Evolutionary conservation across 2,329 filamentous ascomycete species (phyloP).

Genomic region (Pezicula neosporulosa): DNA sequence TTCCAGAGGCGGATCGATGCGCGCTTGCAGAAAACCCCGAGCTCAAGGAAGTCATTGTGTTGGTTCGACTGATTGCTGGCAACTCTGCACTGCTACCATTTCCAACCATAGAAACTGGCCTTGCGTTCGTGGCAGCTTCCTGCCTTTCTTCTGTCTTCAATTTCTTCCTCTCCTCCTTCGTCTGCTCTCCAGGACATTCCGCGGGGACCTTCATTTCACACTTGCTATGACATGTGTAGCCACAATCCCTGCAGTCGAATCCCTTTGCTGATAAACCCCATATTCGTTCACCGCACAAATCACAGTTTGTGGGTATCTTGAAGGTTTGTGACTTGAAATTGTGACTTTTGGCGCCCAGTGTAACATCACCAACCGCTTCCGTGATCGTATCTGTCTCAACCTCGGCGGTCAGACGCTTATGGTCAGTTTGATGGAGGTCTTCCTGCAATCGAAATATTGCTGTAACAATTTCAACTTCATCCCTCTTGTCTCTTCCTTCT

Average conservation of each 20-base stretch:
- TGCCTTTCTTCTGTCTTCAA: conserved; percentile 85
- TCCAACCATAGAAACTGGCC: conserved; percentile 10
- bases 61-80: conserved; percentile 66
- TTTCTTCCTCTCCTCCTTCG: conserved; percentile 93
- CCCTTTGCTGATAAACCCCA: conserved; percentile 97
- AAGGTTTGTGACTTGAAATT: conserved; percentile 99
- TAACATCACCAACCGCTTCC: conserved; percentile 86
- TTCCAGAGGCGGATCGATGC: conserved; percentile 69
- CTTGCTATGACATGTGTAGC: conserved; percentile 97
- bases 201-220: conserved; percentile 98
- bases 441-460: conserved; percentile 84
- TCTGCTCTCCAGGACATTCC: conserved; percentile 89
- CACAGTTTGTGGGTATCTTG: conserved; percentile 98
- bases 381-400: conserved; percentile 93
- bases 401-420: conserved; percentile 81
- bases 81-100: conserved; percentile 48
- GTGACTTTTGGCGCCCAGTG: conserved; percentile 88
- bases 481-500: conserved; percentile 82
- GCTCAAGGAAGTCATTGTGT: conserved; percentile 87
- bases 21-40: conserved; percentile 83
- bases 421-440: conserved; percentile 77
- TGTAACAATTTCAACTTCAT: conserved; percentile 81
- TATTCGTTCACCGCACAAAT: conserved; percentile 92
- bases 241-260: conserved; percentile 92
- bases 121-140: conserved; percentile 52